phyloP scores from a whole-genome alignment of 441 rosid genomes.

The Syzygium syzygioides region DNA sequence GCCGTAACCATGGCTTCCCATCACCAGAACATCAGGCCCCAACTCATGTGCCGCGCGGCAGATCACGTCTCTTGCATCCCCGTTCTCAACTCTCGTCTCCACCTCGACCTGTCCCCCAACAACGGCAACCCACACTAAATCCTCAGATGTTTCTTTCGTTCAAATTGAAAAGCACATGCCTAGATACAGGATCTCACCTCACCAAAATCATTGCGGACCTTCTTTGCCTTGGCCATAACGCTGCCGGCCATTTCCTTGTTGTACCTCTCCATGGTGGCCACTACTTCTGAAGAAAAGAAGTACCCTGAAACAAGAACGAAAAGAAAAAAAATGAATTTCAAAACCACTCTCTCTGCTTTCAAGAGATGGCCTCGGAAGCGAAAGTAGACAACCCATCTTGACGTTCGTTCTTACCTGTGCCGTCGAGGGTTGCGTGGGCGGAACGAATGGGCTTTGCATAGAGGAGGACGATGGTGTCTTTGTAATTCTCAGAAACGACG shows the following conservation, averaged over 20 bases:
- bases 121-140: neutral
- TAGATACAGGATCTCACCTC: constrained; percentile 8
- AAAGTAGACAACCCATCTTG: neutral
- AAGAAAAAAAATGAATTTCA: neutral
- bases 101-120: constrained; percentile 28
- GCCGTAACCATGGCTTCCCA: constrained; percentile 64
- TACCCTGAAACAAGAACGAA: constrained; percentile 22
- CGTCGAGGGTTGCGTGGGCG: constrained; percentile 30
- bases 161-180: no score
- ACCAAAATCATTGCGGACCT: constrained; percentile 23
- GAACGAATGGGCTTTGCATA: constrained; percentile 32
- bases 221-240: constrained; percentile 33
- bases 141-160: neutral
- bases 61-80: constrained; percentile 54
- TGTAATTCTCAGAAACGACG: constrained; percentile 17
- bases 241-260: constrained; percentile 26
- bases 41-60: constrained; percentile 37
- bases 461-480: constrained; percentile 38
- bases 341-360: neutral
- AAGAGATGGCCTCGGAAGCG: neutral
- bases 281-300: constrained; percentile 38
- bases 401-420: constrained; percentile 21
- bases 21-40: constrained; percentile 35
- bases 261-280: constrained; percentile 40
- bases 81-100: constrained; percentile 36